Base-by-base conservation (phyloP, 345 rosid genomes). In the Eucalyptus sp. region DNA sequence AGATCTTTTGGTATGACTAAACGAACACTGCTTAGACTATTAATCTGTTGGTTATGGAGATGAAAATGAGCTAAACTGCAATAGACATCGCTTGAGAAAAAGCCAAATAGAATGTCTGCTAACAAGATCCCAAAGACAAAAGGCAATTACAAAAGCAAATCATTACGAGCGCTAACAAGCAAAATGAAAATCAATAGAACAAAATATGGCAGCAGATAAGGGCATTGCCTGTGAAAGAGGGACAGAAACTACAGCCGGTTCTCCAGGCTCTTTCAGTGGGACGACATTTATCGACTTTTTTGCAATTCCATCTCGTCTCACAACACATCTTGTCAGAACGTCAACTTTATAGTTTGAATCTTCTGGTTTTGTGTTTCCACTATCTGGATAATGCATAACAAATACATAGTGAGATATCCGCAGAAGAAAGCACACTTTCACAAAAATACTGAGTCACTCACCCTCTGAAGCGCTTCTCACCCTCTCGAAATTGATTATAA, bases 321-420 rank as follows among this genome's bases (percentile, higher is more conserved):
- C 95, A 50, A 86, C 88, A 92, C 99, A 98, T 92, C 99, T 98
- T 60, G 99, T 95, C 88, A 98, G 95, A 88, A 98, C 93, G 91
- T 94, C 96, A 44, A 96, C 95, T 0, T 94, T 92, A 91, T 98
- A 97, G 87, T 93, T 92, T 88, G 95, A 94, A 94, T 95, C 94
- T 93, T 95, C 97, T 50, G 97, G 96, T 93, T 94, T 97, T 92
- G 50, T 91, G 91, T 62, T 93, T 86, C 93, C 93, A 93, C 94
- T 96, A 94, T 95, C 99, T 98, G 94, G 60, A 93, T n/a, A 68
- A 91, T 88, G 80, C 88, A 91, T 44, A 62, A 18, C 18, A 50
- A 13, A 7, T 58, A 56, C 50, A n/a, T 29, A 48, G 86, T 58
- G 76, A 52, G n/a, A 24, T 37, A 91, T 87, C 49, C 79, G 25